Conservation (phyloP, 1,284 basidiomycete genomes). For the Phlebopus sp. region DNA sequence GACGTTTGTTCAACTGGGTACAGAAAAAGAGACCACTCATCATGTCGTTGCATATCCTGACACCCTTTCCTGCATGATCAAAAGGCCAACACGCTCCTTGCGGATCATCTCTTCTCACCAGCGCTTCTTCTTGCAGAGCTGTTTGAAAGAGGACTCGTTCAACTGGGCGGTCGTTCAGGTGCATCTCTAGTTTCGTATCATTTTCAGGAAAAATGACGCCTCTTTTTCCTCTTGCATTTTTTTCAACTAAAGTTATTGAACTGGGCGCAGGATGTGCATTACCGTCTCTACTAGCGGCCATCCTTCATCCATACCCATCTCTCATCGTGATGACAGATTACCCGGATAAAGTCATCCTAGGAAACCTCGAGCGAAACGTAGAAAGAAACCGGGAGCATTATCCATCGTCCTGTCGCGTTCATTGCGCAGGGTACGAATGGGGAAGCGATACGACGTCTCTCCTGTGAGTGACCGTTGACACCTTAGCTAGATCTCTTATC, state of each 20-base stretch:
- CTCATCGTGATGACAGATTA: slow-evolving; percentile 64
- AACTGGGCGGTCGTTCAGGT: slow-evolving; percentile 18
- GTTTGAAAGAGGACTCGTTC: slow-evolving; percentile 54
- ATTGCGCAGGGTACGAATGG: slow-evolving; percentile 60
- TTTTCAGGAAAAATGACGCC: background rate
- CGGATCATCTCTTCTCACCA: slow-evolving; percentile 71
- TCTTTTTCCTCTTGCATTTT: background rate
- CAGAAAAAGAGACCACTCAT: too few species aligned
- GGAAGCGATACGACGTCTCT: slow-evolving; percentile 46
- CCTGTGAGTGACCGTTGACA: slow-evolving; percentile 42
- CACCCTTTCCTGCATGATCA: slow-evolving; percentile 11
- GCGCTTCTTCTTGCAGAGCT: slow-evolving; percentile 62
- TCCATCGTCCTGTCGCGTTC: slow-evolving; percentile 39
- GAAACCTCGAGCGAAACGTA: slow-evolving; percentile 54
- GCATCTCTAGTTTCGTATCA: slow-evolving; percentile 1
- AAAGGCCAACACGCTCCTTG: slow-evolving; percentile 68
- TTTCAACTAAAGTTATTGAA: slow-evolving; percentile 49
- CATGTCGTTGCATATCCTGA: too few species aligned
- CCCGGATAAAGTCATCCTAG: slow-evolving; percentile 57
- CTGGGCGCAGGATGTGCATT: slow-evolving; percentile 65
- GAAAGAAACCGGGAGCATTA: slow-evolving; percentile 43
- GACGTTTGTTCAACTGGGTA: slow-evolving; percentile 3
- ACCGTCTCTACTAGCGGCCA: slow-evolving; percentile 58
- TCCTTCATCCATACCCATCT: slow-evolving; percentile 41
- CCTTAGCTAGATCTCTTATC: background rate